These are phyloP conservation scores for Reutealis trisperma DNA, from an alignment of 345 rosid species.

Conservation along the genomic window DNA sequence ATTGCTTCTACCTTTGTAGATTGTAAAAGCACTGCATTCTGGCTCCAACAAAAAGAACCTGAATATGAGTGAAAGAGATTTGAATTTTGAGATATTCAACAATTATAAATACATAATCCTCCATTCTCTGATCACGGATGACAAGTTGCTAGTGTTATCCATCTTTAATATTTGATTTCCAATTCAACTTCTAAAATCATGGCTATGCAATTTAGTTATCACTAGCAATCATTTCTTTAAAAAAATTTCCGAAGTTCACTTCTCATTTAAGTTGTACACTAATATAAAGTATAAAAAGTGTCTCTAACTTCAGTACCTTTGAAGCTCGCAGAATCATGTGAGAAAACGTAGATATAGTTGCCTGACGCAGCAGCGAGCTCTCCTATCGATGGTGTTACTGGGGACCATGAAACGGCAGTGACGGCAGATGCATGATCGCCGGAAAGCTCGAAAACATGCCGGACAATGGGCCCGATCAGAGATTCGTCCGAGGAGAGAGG, in stretches of 20 bases:
- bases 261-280: not conserved
- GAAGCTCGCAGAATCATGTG: constrained; percentile 43
- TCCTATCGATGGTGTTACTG: constrained; percentile 66
- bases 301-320: constrained; percentile 40
- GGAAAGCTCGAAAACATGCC: constrained; percentile 76
- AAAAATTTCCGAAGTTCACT: not conserved
- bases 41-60: constrained; percentile 99
- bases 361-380: constrained; percentile 79
- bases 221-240: not conserved
- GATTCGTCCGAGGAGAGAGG: constrained; percentile 64
- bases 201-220: not conserved
- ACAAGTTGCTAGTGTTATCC: not conserved
- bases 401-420: constrained; percentile 78
- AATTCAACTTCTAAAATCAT: not conserved
- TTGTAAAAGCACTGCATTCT: constrained; percentile 78
- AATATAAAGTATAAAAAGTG: not conserved
- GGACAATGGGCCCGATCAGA: constrained; percentile 62
- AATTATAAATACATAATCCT: constrained; percentile 12
- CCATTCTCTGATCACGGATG: not conserved
- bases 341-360: constrained; percentile 50
- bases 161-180: not conserved
- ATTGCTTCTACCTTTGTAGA: constrained; percentile 73
- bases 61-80: constrained; percentile 62
- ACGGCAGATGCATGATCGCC: constrained; percentile 43
- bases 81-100: constrained; percentile 42